Evolutionary conservation across 371 early-diverging fungal genomes (phyloP).

Genomic region (Rhizopus arrhizus): DNA sequence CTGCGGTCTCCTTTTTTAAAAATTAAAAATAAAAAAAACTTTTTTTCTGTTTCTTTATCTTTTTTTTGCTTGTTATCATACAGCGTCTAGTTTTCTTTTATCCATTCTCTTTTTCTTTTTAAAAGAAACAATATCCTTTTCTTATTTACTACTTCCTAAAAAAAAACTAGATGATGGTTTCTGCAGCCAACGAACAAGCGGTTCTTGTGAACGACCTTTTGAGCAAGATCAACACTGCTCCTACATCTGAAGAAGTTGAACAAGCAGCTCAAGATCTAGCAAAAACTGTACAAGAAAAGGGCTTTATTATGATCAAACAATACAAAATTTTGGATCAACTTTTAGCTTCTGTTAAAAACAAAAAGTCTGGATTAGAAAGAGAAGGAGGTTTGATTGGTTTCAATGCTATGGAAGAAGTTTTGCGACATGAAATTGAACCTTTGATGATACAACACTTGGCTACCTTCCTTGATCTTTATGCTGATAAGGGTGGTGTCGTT

Average conservation of each 20-base stretch:
- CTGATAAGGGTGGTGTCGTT: conserved; percentile 75
- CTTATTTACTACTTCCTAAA: background rate
- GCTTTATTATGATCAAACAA: conserved; percentile 61
- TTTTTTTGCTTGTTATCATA: background rate
- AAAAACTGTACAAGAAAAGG: conserved; percentile 49
- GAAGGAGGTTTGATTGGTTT: conserved; percentile 76
- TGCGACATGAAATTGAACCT: conserved; percentile 64
- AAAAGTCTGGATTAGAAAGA: conserved; percentile 72
- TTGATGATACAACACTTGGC: conserved; percentile 61
- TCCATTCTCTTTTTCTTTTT: background rate
- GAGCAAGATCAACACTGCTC: conserved; percentile 58
- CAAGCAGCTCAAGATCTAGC: conserved; percentile 60
- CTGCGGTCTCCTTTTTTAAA: too few species aligned
- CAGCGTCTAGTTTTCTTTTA: conserved; percentile 1
- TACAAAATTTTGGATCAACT: conserved; percentile 61
- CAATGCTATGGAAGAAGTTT: conserved; percentile 61
- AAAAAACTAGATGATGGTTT: conserved; percentile 24
- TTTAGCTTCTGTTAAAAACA: conserved; percentile 60
- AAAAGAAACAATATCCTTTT: background rate
- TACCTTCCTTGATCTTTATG: conserved; percentile 62
- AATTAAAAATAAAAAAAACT: too few species aligned
- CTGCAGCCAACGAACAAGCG: conserved; percentile 36
- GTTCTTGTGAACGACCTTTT: conserved; percentile 45
- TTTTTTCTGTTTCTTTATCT: background rate
- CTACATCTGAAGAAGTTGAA: conserved; percentile 62